These are phyloP conservation scores for Lactifluus subvellereus DNA, from an alignment of 768 basidiomycete species.

Conservation along the genomic window DNA sequence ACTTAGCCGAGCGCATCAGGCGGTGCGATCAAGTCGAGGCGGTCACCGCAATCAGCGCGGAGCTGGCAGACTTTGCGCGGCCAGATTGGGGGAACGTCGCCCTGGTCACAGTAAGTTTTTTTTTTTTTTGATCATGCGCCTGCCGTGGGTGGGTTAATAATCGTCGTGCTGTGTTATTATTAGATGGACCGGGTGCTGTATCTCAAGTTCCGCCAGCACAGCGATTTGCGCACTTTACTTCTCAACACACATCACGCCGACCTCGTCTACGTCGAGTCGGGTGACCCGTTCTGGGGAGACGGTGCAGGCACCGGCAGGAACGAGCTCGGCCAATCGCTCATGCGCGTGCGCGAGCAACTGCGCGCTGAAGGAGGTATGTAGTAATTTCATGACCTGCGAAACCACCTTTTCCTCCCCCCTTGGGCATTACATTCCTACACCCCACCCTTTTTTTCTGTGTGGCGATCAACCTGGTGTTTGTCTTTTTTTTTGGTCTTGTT, in stretches of 20 bases:
- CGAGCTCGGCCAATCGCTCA: slow-evolving; percentile 56
- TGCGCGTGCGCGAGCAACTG: slow-evolving; percentile 48
- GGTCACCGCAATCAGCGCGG: slow-evolving; percentile 34
- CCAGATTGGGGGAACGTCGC: slow-evolving; percentile 54
- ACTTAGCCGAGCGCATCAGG: slow-evolving; percentile 54
- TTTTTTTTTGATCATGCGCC: neutral
- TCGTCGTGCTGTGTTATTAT: neutral
- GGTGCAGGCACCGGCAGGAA: slow-evolving; percentile 53
- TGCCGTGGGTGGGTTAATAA: neutral
- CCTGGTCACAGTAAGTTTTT: slow-evolving; percentile 42
- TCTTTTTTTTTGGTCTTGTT: neutral
- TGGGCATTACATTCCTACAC: neutral
- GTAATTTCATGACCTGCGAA: neutral
- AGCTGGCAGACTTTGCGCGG: slow-evolving; percentile 34
- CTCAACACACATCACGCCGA: slow-evolving; percentile 45
- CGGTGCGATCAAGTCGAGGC: slow-evolving; percentile 35
- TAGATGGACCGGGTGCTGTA: slow-evolving; percentile 67
- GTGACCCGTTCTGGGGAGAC: slow-evolving; percentile 65
- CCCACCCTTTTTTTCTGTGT: neutral
- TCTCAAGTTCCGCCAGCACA: slow-evolving; percentile 68
- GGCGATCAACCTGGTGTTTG: neutral
- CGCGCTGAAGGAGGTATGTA: slow-evolving; percentile 26
- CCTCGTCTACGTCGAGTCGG: slow-evolving; percentile 44
- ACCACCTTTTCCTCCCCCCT: neutral
- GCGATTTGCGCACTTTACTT: slow-evolving; percentile 47